Evolutionary conservation across 257 asterid genomes (phyloP).

Genomic region (Przewalskia tangutica): DNA sequence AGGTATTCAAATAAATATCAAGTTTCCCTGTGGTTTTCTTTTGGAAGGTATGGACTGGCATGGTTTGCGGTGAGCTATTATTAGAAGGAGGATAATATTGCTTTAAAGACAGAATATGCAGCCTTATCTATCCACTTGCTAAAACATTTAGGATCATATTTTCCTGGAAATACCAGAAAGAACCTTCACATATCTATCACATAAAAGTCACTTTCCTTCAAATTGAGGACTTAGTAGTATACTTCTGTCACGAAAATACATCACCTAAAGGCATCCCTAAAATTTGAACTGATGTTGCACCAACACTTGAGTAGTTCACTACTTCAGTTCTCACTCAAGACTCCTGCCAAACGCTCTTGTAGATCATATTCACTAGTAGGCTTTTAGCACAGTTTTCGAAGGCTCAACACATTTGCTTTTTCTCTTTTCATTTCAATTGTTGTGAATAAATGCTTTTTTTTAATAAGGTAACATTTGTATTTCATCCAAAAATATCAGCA

Average conservation of each 20-base stretch:
- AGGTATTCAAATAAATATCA: not conserved
- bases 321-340: not conserved
- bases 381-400: not conserved
- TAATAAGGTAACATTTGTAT: too few species aligned
- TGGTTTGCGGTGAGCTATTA: not conserved
- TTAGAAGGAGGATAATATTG: not conserved
- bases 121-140: not conserved
- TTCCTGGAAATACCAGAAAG: not conserved
- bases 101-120: not conserved
- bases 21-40: not conserved
- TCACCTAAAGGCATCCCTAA: not conserved
- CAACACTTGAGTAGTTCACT: not conserved
- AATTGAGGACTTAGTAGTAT: not conserved
- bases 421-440: not conserved
- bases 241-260: not conserved
- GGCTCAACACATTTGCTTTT: not conserved
- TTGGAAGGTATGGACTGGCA: not conserved
- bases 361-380: not conserved
- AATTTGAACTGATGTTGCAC: not conserved
- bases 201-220: not conserved
- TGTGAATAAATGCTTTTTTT: not conserved
- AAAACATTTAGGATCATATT: not conserved
- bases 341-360: not conserved
- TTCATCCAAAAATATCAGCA: too few species aligned
- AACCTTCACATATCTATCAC: not conserved